phyloP scores from a whole-genome alignment of 2,329 filamentous ascomycete genomes.

The Eutypa lata region DNA sequence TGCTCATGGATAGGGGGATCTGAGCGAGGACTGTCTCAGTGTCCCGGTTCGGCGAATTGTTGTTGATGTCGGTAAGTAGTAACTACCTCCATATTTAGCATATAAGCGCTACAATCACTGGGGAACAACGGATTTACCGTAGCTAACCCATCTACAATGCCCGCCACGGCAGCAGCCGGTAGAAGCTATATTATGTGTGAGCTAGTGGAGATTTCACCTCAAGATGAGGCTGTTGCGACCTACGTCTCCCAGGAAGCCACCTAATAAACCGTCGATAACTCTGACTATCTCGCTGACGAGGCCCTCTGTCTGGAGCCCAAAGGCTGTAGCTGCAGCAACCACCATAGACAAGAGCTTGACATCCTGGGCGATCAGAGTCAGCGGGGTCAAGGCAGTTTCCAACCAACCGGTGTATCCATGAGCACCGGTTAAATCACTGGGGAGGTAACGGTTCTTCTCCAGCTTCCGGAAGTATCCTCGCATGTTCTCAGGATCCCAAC shows the following conservation, averaged over 20 bases:
- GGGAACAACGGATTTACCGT: too few species aligned
- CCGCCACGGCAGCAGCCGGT: too few species aligned
- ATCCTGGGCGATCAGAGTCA: background rate
- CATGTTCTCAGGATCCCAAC: slow-evolving; percentile 22
- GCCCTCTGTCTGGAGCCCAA: slow-evolving; percentile 24
- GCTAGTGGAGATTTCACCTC: too few species aligned
- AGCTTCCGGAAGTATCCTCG: slow-evolving; percentile 21
- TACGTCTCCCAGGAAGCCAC: slow-evolving; percentile 32
- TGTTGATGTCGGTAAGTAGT: slow-evolving; percentile 37
- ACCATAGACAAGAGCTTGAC: slow-evolving; percentile 28
- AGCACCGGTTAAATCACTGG: slow-evolving; percentile 35
- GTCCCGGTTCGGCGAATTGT: slow-evolving; percentile 24
- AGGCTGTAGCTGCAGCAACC: slow-evolving; percentile 40
- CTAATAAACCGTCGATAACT: slow-evolving; percentile 24
- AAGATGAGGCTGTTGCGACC: too few species aligned
- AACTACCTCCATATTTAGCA: too few species aligned
- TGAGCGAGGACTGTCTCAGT: background rate
- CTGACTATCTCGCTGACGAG: too few species aligned
- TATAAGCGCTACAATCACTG: too few species aligned
- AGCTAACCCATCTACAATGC: too few species aligned
- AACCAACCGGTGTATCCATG: slow-evolving; percentile 25
- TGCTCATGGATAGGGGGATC: background rate
- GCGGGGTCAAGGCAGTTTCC: slow-evolving; percentile 23
- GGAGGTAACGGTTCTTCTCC: slow-evolving; percentile 26
- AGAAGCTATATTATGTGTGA: too few species aligned